These are phyloP conservation scores for Tranzscheliella williamsii DNA, from an alignment of 1,284 basidiomycete species.

Conservation along the genomic window DNA sequence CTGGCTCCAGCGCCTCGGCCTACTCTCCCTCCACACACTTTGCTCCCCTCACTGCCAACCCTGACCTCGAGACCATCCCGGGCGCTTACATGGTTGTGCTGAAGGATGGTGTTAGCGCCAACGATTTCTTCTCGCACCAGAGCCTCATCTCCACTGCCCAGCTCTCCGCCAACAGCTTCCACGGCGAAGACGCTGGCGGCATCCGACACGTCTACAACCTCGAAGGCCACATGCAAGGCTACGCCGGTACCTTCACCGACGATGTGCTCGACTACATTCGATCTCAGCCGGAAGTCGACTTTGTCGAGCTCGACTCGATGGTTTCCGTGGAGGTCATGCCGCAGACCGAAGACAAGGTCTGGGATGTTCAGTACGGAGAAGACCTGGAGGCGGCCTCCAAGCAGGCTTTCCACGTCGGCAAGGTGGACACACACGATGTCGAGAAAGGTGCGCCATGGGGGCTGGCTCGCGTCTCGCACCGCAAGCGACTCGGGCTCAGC, in stretches of 20 bases:
- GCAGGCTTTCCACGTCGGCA: constrained; percentile 52
- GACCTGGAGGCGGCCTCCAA: constrained; percentile 67
- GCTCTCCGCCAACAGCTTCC: constrained; percentile 40
- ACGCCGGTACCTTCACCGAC: constrained; percentile 81
- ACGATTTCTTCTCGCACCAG: constrained; percentile 50
- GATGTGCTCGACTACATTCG: constrained; percentile 78
- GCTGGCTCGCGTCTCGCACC: constrained; percentile 92
- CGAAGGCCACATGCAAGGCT: constrained; percentile 68
- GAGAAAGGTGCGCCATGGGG: constrained; percentile 92
- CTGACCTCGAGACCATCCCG: constrained; percentile 47
- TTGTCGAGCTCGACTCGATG: constrained; percentile 79
- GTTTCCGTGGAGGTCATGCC: constrained; percentile 54
- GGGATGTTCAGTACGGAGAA: constrained; percentile 65
- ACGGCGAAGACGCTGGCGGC: constrained; percentile 38
- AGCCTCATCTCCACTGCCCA: constrained; percentile 41
- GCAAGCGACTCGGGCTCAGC: constrained; percentile 73
- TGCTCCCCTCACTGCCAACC: constrained; percentile 41
- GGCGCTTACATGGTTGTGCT: constrained; percentile 59
- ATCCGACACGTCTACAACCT: constrained; percentile 56
- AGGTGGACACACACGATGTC: constrained; percentile 42
- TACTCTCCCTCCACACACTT: constrained; percentile 37
- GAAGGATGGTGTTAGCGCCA: constrained; percentile 49
- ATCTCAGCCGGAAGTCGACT: constrained; percentile 84
- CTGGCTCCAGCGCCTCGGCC: constrained; percentile 29
- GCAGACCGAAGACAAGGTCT: constrained; percentile 47